Base-by-base conservation (phyloP, 1,139 yeast species). In the Yamadazyma epiphylla region DNA sequence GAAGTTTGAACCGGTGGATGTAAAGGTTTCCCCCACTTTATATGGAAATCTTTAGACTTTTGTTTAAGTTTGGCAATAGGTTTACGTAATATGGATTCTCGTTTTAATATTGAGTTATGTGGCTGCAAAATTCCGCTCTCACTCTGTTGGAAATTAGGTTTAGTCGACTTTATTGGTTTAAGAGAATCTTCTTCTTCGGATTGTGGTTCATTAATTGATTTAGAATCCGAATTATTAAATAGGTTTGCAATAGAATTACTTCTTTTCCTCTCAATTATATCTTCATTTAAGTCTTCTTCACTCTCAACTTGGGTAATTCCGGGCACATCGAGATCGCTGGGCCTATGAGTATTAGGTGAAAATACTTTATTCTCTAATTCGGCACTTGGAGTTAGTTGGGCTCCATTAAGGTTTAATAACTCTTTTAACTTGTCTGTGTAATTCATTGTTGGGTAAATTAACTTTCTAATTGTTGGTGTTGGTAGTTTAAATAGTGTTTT, bases 271-370 rank as follows among this genome's bases (percentile, higher is more conserved):
- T 19, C 26, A 5, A 33, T n/a, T 4, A 19, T 19, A 4, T 5
- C n/a, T 7, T 27, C 22, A 3, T 27, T 23, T 9, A 25, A 11
- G 11, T 30, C 35, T 24, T 29, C 33, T 20, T 32, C 37, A 15
- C 32, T 31, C 15, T 39, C 49, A 5, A 46, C 30, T 19, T 42
- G 38, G 15, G 42, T 38, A 13, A 57, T 55, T 3, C 50, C 47
- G 2, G 57, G 54, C 3, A 55, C 45, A 36, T 57, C 60, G 6
- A 30, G 27, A 4, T 38, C 33, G 5, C 47, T 28, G 0, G 46
- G 58, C 19, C 57, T 28, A 37, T 57, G 60, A 5, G 55, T 43
- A 21, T 45, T 38, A 0, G 63, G 63, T 1, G 60, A 53, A 32
- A 57, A 57, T 4, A 55, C 40, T 15, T 40, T 31, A 25, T 51